phyloP scores from a whole-genome alignment of 1,284 basidiomycete genomes.

The Mycosarcoma mackinlayi region DNA sequence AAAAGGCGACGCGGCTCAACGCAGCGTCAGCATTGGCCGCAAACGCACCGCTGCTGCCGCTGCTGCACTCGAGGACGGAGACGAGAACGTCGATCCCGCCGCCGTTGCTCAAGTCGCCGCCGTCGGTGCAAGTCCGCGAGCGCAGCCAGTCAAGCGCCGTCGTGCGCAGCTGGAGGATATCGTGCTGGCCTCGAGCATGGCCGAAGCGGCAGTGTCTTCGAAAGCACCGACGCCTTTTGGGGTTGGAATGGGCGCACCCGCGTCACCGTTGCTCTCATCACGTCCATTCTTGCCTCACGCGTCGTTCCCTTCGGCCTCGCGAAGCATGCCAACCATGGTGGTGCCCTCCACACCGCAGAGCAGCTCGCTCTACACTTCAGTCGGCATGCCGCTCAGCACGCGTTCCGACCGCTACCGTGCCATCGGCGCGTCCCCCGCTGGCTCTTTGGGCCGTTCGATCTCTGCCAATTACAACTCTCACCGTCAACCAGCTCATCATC shows the following conservation, averaged over 20 bases:
- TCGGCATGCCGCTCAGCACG: conserved; percentile 25
- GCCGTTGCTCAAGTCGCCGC: conserved; percentile 4
- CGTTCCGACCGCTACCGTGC: conserved; percentile 43
- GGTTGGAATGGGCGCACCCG: neutral
- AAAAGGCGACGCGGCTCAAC: conserved; percentile 24
- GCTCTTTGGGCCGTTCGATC: conserved; percentile 29
- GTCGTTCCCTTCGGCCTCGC: conserved; percentile 25
- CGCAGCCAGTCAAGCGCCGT: conserved; percentile 20
- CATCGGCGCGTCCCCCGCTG: conserved; percentile 30
- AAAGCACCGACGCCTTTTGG: neutral
- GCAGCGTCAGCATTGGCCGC: conserved; percentile 6
- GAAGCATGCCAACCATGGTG: conserved; percentile 26
- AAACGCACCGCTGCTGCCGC: conserved; percentile 29
- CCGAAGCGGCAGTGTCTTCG: conserved; percentile 6
- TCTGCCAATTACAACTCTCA: conserved; percentile 29
- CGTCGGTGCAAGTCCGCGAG: neutral
- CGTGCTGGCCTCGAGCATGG: conserved; percentile 6
- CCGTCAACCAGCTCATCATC: conserved; percentile 10
- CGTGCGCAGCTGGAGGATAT: conserved; percentile 26
- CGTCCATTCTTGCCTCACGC: conserved; percentile 31
- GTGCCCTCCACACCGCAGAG: conserved; percentile 26
- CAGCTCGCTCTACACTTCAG: conserved; percentile 9
- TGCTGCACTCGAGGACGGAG: conserved; percentile 6
- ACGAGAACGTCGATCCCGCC: conserved; percentile 27
- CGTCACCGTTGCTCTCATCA: conserved; percentile 31